Evolutionary conservation across 2,329 filamentous ascomycete species (phyloP).

Genomic region (Lachnellula willkommii): DNA sequence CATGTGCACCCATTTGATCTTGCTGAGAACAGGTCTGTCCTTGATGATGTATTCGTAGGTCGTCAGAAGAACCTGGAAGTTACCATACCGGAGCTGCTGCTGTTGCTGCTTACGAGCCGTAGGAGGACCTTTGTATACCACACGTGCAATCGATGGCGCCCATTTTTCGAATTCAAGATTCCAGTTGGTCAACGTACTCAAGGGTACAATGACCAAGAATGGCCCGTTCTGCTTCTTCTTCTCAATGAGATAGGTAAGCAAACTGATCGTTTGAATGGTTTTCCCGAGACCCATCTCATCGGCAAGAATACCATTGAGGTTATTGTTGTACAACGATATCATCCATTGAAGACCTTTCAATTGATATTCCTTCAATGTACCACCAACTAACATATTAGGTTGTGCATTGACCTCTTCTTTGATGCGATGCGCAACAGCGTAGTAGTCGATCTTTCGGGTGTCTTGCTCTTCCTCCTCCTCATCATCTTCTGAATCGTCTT

Average conservation of each 20-base stretch:
- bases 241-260: slow-evolving; percentile 96
- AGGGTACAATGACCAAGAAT: slow-evolving; percentile 91
- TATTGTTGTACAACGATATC: slow-evolving; percentile 99
- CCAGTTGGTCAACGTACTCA: slow-evolving; percentile 98
- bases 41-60: slow-evolving; percentile 99
- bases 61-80: slow-evolving; percentile 93
- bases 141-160: slow-evolving; percentile 78
- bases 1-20: slow-evolving; percentile 99
- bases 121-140: slow-evolving; percentile 97
- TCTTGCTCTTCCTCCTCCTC: slow-evolving; percentile 65
- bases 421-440: slow-evolving; percentile 92
- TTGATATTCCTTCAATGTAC: slow-evolving; percentile 94
- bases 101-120: slow-evolving; percentile 83
- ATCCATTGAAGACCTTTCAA: slow-evolving; percentile 99
- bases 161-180: slow-evolving; percentile 98
- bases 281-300: slow-evolving; percentile 99
- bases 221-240: slow-evolving; percentile 87
- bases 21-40: slow-evolving; percentile 87
- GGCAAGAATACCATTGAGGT: slow-evolving; percentile 95
- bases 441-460: slow-evolving; percentile 90
- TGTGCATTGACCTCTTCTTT: slow-evolving; percentile 87
- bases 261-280: slow-evolving; percentile 96
- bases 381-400: slow-evolving; percentile 81
- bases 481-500: slow-evolving; percentile 59
- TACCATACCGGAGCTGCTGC: slow-evolving; percentile 86